Percentiles rank a stretch among this genome's conserved stretches.
Evolutionary conservation across 371 early-diverging fungal genomes (phyloP).

Genomic region (Rhizomucor pusillus): DNA sequence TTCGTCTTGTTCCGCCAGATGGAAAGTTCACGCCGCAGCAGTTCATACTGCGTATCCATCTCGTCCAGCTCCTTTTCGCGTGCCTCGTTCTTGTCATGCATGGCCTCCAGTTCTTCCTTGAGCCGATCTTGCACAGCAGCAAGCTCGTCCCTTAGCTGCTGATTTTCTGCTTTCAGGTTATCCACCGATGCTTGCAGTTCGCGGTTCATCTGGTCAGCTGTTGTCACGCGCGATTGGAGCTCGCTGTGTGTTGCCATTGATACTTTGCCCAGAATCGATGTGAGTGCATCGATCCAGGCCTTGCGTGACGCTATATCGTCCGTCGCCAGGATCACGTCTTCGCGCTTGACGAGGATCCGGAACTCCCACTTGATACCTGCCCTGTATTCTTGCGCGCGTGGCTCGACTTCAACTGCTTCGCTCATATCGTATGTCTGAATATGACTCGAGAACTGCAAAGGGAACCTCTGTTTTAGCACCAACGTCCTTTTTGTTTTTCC

Average conservation of each 20-base stretch:
- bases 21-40: constrained; percentile 21
- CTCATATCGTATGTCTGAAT: constrained; percentile 53
- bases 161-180: constrained; percentile 26
- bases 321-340: constrained; percentile 40
- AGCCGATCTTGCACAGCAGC: constrained; percentile 24
- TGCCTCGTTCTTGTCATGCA: constrained; percentile 3
- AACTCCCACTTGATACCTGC: constrained; percentile 49
- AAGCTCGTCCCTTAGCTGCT: constrained; percentile 25
- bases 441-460: constrained; percentile 36
- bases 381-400: constrained; percentile 41
- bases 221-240: constrained; percentile 34
- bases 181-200: constrained; percentile 33
- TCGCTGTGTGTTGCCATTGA: constrained; percentile 48
- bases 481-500: neutral
- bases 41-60: constrained; percentile 25
- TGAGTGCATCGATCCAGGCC: constrained; percentile 46
- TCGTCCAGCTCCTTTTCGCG: constrained; percentile 3
- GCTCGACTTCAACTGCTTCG: constrained; percentile 46
- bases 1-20: constrained; percentile 18
- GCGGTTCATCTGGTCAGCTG: constrained; percentile 39
- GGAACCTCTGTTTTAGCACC: neutral
- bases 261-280: constrained; percentile 53
- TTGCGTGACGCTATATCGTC: constrained; percentile 43
- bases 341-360: constrained; percentile 39
- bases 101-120: constrained; percentile 20